Evolutionary conservation across 108 stramenopile genomes (phyloP).

Genomic region (Pseudonitzschia delicatissima): DNA sequence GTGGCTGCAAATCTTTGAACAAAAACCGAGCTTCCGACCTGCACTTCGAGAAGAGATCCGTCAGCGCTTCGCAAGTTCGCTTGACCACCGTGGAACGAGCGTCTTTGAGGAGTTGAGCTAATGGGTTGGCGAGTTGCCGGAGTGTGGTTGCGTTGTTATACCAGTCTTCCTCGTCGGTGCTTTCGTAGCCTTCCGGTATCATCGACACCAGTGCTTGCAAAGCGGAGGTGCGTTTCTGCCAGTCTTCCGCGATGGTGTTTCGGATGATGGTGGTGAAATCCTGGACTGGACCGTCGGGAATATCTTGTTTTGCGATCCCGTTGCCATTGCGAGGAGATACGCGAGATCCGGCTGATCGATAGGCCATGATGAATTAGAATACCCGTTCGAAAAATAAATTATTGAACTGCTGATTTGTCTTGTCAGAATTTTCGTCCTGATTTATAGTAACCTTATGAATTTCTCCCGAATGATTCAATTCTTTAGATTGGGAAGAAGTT

Average conservation of each 20-base stretch:
- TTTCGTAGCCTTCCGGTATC: slow-evolving; percentile 42
- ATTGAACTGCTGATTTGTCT: no score
- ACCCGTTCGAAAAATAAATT: background rate
- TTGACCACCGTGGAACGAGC: slow-evolving; percentile 77
- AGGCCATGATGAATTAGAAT: background rate
- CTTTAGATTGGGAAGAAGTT: no score
- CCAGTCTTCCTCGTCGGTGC: slow-evolving; percentile 40
- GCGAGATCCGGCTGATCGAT: slow-evolving; percentile 10
- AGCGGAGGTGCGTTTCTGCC: slow-evolving; percentile 63
- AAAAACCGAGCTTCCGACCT: slow-evolving; percentile 42
- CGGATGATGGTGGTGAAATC: slow-evolving; percentile 51
- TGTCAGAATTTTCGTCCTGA: no score
- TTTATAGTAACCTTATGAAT: no score
- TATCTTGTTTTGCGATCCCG: slow-evolving; percentile 8
- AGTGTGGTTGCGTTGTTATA: slow-evolving; percentile 60
- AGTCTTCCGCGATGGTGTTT: slow-evolving; percentile 54
- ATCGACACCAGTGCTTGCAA: slow-evolving; percentile 42
- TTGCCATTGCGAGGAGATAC: slow-evolving; percentile 30
- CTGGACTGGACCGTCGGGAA: slow-evolving; percentile 57
- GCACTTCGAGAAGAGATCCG: slow-evolving; percentile 41
- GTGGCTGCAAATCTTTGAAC: slow-evolving; percentile 70
- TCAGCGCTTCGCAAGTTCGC: slow-evolving; percentile 55
- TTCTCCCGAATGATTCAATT: no score
- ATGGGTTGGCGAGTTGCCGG: slow-evolving; percentile 53
- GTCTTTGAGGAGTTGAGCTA: slow-evolving; percentile 61